phyloP scores from a whole-genome alignment of 1,139 yeast genomes.

The Petasospora fabianii region DNA sequence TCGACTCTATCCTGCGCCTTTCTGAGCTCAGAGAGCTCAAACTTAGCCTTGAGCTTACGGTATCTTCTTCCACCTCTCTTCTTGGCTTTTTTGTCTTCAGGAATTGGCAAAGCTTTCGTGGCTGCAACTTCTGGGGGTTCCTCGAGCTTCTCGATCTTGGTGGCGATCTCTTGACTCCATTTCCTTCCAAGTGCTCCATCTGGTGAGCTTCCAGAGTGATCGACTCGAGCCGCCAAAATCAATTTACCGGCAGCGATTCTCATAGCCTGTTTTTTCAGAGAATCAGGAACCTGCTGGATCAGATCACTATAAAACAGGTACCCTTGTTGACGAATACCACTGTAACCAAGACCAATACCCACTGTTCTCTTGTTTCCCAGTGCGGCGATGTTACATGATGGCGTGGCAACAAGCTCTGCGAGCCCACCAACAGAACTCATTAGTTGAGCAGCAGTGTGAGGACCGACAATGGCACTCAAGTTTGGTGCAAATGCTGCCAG shows the following conservation, averaged over 20 bases:
- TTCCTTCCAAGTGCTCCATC: constrained; percentile 56
- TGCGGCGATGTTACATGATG: constrained; percentile 81
- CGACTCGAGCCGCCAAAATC: constrained; percentile 81
- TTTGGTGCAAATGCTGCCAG: constrained; percentile 73
- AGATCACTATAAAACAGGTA: constrained; percentile 52
- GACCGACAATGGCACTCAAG: constrained; percentile 65
- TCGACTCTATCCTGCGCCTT: constrained; percentile 82
- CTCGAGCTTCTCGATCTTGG: constrained; percentile 65
- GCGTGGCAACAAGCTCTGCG: constrained; percentile 62
- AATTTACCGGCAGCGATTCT: constrained; percentile 78
- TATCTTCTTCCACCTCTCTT: constrained; percentile 84
- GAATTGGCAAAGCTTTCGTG: constrained; percentile 78
- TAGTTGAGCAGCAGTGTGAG: constrained; percentile 71
- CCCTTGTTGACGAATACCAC: constrained; percentile 62
- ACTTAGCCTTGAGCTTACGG: constrained; percentile 76
- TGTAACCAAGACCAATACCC: constrained; percentile 39
- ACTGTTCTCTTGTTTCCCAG: constrained; percentile 64
- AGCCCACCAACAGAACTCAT: constrained; percentile 72
- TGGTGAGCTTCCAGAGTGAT: constrained; percentile 41
- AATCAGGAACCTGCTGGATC: constrained; percentile 50
- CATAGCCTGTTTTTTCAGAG: constrained; percentile 64
- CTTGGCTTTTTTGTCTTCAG: constrained; percentile 72
- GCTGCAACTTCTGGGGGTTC: constrained; percentile 73
- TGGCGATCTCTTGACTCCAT: constrained; percentile 56
- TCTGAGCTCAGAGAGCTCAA: constrained; percentile 75